Base-by-base conservation (phyloP, 2,329 filamentous ascomycete genomes). In the Aspergillus piperis region DNA sequence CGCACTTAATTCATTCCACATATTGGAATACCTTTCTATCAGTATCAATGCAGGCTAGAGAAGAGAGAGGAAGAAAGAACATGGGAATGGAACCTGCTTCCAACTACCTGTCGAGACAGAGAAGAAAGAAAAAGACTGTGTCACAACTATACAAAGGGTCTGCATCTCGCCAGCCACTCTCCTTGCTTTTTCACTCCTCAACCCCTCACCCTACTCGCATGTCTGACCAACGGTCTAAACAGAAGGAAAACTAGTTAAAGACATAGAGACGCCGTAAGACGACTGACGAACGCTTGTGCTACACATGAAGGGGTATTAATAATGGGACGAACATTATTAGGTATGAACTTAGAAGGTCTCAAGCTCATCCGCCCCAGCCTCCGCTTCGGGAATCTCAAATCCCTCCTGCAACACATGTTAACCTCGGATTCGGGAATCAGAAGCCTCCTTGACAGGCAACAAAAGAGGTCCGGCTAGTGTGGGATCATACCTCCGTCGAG, bases 401-500 rank as follows among this genome's bases (percentile, higher is more conserved):
- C 71, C 71, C 58, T 73, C 71, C 71, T 73, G 57, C 58, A 47
- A 38, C n/a, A 7, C 44, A 41, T 7, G 27, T 42, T 44, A 42
- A 36, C 49, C 10, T 42, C 23, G 5, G 19, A 17, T 23, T 11
- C 44, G 25, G 32, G 11, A 25, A 49, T 19, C 15, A 49, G n/a
- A 11, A 39, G 8, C 39, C 38, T 38, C 39, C 13, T n/a, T 23
- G 19, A 13, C 13, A 21, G 23, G 41, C 19, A 44, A 27, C 25
- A 27, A n/a, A 49, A 17, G 15, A 36, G n/a, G n/a, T n/a, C 30
- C 8, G 32, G 32, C 17, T 25, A 51, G 49, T 25, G 25, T 7
- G n/a, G 17, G 39, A 47, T 65, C 72, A 60, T 75, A 86, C 84
- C 84, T 99, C 95, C 63, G 95, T 99, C 63, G 92, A 96, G 84